Evolutionary conservation across 768 basidiomycete species (phyloP), one percentile per base, ranked within the genome.

Genomic region (Saitozyma sp.): DNA sequence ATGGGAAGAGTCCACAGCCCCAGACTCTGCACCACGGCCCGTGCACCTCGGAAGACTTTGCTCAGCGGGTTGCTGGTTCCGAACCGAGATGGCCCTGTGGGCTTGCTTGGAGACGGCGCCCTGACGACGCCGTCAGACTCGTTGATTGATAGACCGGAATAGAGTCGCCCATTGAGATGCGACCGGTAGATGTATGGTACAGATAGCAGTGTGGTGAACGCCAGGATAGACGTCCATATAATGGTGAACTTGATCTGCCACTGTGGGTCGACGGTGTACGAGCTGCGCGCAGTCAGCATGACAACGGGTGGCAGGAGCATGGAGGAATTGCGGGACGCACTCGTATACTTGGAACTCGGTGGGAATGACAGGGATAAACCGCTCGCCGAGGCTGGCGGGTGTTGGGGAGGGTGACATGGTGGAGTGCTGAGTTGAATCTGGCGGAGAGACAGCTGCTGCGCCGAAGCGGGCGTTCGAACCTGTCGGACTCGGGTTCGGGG

Each of bases 211-310:
- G 61, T 54, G 2, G 71, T 59, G 53, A 71, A 66, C 1, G 69
- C 71, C 43, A 71, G 60, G 46, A 70, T 50, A 3, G 63, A 65
- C n/a, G 70, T 72, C 74, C 74, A 75, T 42, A 70, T 69, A 50
- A 67, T 69, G 9, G 74, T 75, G 60, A 70, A 75, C 63, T 61
- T 69, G 42, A 59, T 67, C 43, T 75, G 71, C 69, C 69, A 75
- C 56, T 64, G 9, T 13, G 74, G 74, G 49, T 73, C 74, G 8
- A 69, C 56, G 9, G 58, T 54, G 49, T 75, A 75, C 16, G 74
- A 75, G 62, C 69, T 72, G 64, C 4, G 9, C 19, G 29, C 29
- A 5, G 29, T 29, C 29, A 29, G 29, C 13, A 38, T 57, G 40
- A 56, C 52, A 39, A 16, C 1, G 19, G 39, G 54, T 56, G 54